phyloP scores from a whole-genome alignment of 495 filamentous ascomycete genomes.

The Penicillium tannophilum region DNA sequence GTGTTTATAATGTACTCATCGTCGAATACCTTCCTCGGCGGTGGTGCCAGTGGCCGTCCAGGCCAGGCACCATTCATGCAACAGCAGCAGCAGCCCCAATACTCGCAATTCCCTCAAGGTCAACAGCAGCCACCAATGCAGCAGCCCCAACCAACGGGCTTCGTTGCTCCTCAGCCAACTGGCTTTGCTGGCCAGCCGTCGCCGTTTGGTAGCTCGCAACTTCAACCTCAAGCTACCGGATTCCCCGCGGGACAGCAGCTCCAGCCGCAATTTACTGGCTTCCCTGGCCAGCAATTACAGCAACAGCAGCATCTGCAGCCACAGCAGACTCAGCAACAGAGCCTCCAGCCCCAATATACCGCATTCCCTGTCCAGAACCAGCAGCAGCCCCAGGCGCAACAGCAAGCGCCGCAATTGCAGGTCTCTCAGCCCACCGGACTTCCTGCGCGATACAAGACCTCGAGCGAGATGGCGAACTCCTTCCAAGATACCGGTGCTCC shows the following conservation, averaged over 20 bases:
- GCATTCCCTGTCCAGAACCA: conserved; percentile 44
- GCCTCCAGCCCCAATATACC: conserved; percentile 42
- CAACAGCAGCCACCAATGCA: conserved; percentile 52
- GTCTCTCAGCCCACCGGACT: conserved; percentile 44
- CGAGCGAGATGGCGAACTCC: conserved; percentile 81
- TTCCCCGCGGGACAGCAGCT: conserved; percentile 64
- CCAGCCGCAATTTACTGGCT: conserved; percentile 61
- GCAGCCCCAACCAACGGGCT: conserved; percentile 58
- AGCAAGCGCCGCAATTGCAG: conserved; percentile 48
- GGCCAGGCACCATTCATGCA: conserved; percentile 58
- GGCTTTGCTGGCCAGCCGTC: conserved; percentile 49
- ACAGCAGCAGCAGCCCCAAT: conserved; percentile 48
- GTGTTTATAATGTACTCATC: conserved; percentile 76
- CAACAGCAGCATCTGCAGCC: conserved; percentile 50
- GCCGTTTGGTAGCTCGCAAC: conserved; percentile 37
- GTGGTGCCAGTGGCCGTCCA: conserved; percentile 72
- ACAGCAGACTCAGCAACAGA: conserved; percentile 16
- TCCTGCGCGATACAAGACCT: conserved; percentile 62
- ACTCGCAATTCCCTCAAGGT: conserved; percentile 49
- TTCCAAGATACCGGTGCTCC: conserved; percentile 55
- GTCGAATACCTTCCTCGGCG: conserved; percentile 81
- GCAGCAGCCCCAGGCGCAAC: conserved; percentile 22
- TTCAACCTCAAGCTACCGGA: conserved; percentile 59
- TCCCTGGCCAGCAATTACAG: conserved; percentile 46
- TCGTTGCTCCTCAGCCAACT: conserved; percentile 53